Conservation (phyloP, 768 basidiomycete genomes). For the Hygrocybe coccinea region DNA sequence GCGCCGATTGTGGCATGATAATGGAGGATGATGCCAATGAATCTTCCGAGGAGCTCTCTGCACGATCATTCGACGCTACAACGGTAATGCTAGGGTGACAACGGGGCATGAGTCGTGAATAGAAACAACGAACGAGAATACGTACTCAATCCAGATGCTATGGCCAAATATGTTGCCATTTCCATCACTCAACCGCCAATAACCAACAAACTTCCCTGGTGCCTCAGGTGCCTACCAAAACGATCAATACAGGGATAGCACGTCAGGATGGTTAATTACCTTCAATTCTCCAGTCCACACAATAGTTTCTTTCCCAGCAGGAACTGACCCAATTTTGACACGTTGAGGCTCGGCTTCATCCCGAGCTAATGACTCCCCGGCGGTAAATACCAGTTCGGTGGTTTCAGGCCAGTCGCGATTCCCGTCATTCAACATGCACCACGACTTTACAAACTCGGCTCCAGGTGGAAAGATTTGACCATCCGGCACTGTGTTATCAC, state of each 20-base stretch:
- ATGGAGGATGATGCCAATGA: constrained; percentile 66
- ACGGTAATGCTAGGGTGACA: constrained; percentile 57
- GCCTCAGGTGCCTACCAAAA: constrained; percentile 59
- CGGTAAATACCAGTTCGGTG: constrained; percentile 67
- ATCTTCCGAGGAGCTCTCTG: constrained; percentile 34
- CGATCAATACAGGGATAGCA: not conserved
- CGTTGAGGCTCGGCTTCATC: constrained; percentile 24
- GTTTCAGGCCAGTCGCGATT: constrained; percentile 57
- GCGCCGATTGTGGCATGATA: constrained; percentile 32
- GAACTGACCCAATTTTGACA: constrained; percentile 52
- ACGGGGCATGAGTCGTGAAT: not conserved
- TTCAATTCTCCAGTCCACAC: constrained; percentile 73
- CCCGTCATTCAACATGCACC: constrained; percentile 70
- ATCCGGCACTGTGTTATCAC: constrained; percentile 66
- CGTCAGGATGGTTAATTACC: constrained; percentile 31
- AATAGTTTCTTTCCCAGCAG: constrained; percentile 55
- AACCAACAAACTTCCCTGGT: constrained; percentile 68
- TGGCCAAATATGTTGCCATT: constrained; percentile 60
- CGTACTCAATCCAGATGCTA: constrained; percentile 77
- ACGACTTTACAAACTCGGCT: constrained; percentile 81
- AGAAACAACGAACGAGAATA: constrained; percentile 8
- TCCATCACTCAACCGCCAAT: constrained; percentile 67
- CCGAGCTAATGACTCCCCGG: constrained; percentile 56
- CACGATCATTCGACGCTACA: constrained; percentile 41
- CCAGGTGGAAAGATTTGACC: constrained; percentile 78